Evolutionary conservation across 192 early-diverging fungal genomes (phyloP), one percentile per base, ranked within the genome.

Genomic region (Umbelopsis ramanniana): DNA sequence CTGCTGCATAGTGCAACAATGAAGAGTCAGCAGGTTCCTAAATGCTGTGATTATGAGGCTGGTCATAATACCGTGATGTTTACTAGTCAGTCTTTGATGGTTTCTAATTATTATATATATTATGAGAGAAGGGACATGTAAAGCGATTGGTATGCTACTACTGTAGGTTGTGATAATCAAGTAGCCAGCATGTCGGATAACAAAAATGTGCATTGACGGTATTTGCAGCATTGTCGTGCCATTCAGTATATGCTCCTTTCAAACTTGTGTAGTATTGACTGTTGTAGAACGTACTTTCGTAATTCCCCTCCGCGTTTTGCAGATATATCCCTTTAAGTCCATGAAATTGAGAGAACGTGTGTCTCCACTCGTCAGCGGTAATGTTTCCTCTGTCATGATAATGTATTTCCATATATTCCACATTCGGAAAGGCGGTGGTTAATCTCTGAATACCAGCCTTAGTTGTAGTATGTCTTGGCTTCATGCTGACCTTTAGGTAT

Each of bases 371-470:
- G 11, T 33, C 54, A 8, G 26, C 26, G 3, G 54, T 12, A 26
- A 57, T 29, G 54, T 29, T 57, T 22, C 26, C 54, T 29, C 26
- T 57, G 26, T 57, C 54, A 8, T 57, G 15, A 29, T 57, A 26
- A 29, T 26, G 6, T 2, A 57, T 57, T 15, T 26, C 14, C 23
- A 57, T 21, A 14, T 57, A 57, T 24, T 57, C 54, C 15, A 57
- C 54, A 29, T 57, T 57, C 2, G 54, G 54, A 29, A 57, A 57
- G 7, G 54, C 54, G 24, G 6, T 22, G 23, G 26, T 24, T 14
- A 57, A 24, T 57, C 54, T 22, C 26, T 29, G 23, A 10, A 57
- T 57, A 26, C 54, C 54, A 12, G 54, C 54, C 26, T 57, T 57
- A 24, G 54, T 57, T 4, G 22, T 22, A 10, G 54, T 57, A 29